phyloP scores from a whole-genome alignment of 805 yeast genomes.

The Teunomyces funiuensis region DNA sequence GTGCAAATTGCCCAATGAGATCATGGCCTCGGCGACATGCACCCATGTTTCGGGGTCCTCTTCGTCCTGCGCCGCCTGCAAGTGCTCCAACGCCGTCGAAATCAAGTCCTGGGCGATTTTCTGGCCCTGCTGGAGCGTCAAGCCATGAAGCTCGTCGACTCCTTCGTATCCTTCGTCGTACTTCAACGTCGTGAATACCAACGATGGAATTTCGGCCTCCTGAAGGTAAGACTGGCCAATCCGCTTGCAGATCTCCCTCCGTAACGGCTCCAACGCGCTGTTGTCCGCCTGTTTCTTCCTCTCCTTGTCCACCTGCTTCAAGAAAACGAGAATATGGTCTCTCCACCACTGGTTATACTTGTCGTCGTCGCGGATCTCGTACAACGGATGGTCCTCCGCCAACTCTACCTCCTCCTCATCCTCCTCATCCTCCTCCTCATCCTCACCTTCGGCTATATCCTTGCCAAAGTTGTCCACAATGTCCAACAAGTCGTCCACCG shows the following conservation, averaged over 20 bases:
- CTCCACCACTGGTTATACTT: conserved; percentile 59
- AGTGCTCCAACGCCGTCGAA: conserved; percentile 53
- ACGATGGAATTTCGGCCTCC: conserved; percentile 63
- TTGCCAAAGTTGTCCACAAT: conserved; percentile 66
- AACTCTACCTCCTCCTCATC: conserved; percentile 33
- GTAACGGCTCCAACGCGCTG: conserved; percentile 21
- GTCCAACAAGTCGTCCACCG: conserved; percentile 67
- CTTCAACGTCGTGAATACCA: conserved; percentile 52
- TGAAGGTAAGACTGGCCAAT: conserved; percentile 64
- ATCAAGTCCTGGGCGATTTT: conserved; percentile 48
- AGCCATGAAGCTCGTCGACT: conserved; percentile 33
- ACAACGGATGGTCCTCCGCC: conserved; percentile 56
- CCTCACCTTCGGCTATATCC: conserved; percentile 46
- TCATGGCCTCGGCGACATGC: conserved; percentile 80
- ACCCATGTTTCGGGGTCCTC: conserved; percentile 83
- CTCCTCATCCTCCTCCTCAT: conserved; percentile 44
- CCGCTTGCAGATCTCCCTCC: conserved; percentile 44
- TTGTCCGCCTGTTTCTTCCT: conserved; percentile 7
- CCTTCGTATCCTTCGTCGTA: conserved; percentile 54
- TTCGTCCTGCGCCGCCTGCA: conserved; percentile 60
- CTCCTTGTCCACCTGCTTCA: conserved; percentile 30
- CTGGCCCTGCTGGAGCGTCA: conserved; percentile 44
- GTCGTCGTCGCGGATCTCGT: conserved; percentile 37
- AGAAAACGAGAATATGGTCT: conserved; percentile 36
- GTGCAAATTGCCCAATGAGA: conserved; percentile 72